A percentile compares a stretch with the other conserved stretches of the same genome.
Conservation (phyloP, 1,139 yeast genomes). For the Candida tunisiensis region DNA sequence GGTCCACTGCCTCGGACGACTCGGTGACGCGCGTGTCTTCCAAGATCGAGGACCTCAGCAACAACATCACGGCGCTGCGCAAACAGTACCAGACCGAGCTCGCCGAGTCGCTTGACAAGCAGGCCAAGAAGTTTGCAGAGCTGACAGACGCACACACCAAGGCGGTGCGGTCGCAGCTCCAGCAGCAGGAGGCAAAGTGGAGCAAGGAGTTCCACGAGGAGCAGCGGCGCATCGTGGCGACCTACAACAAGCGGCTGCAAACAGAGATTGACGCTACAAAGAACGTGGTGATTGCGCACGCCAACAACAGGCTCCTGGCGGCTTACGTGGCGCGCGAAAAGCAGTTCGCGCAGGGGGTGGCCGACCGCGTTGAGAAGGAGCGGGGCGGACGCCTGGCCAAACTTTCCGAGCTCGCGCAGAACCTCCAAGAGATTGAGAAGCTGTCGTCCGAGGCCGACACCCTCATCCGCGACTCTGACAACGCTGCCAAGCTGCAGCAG, state of each 20-base stretch:
- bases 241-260: constrained; percentile 40
- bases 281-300: constrained; percentile 52
- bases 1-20: constrained; percentile 15
- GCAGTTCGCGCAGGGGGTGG: constrained; percentile 48
- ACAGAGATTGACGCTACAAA: constrained; percentile 57
- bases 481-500: constrained; percentile 38
- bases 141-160: constrained; percentile 10
- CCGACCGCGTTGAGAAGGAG: constrained; percentile 56
- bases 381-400: constrained; percentile 67
- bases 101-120: constrained; percentile 15
- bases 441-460: constrained; percentile 41
- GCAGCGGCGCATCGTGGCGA: constrained; percentile 44
- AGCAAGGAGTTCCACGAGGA: constrained; percentile 42
- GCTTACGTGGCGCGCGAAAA: constrained; percentile 58
- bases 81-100: constrained; percentile 9
- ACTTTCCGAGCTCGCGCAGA: constrained; percentile 39
- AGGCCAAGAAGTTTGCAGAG: constrained; percentile 13
- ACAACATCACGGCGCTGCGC: constrained; percentile 11
- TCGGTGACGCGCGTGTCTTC: constrained; percentile 12
- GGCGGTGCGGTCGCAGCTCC: constrained; percentile 23
- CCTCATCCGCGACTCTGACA: constrained; percentile 38
- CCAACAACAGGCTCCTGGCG: constrained; percentile 59
- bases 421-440: constrained; percentile 41
- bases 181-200: constrained; percentile 35
- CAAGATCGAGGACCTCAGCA: constrained; percentile 14